Evolutionary conservation across 768 basidiomycete species (phyloP).

Genomic region (Boletus rubropictus): DNA sequence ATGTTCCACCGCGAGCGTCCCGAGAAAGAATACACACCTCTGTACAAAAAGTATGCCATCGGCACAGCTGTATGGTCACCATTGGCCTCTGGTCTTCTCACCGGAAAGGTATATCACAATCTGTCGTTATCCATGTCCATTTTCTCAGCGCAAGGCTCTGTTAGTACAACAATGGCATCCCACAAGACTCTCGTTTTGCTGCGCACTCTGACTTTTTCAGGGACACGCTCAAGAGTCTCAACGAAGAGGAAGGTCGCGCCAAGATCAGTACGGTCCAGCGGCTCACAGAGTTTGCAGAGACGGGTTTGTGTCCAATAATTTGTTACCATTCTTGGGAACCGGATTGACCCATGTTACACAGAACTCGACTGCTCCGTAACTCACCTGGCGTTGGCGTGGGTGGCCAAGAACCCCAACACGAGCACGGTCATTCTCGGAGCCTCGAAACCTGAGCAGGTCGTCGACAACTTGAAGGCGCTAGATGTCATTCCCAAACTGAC

Average conservation of each 20-base stretch:
- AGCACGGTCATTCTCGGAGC: constrained; percentile 46
- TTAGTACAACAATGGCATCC: constrained; percentile 47
- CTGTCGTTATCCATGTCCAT: background rate
- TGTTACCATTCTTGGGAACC: background rate
- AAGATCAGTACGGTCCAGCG: constrained; percentile 47
- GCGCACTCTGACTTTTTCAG: constrained; percentile 44
- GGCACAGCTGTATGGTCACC: constrained; percentile 53
- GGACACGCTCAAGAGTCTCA: constrained; percentile 39
- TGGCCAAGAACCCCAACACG: constrained; percentile 44
- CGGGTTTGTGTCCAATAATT: constrained; percentile 11
- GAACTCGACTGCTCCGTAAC: constrained; percentile 44
- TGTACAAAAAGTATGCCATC: constrained; percentile 42
- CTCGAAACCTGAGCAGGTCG: constrained; percentile 42
- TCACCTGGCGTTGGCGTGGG: constrained; percentile 56
- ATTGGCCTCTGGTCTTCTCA: constrained; percentile 49
- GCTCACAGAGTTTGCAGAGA: constrained; percentile 42
- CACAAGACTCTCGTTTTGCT: constrained; percentile 46
- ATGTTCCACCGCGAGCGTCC: constrained; percentile 50
- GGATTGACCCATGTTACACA: constrained; percentile 9
- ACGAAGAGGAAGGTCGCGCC: constrained; percentile 36
- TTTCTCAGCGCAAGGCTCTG: background rate
- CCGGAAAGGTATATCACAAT: constrained; percentile 38
- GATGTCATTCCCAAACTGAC: constrained; percentile 51
- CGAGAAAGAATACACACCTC: constrained; percentile 46
- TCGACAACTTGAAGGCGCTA: constrained; percentile 48